Evolutionary conservation across 768 basidiomycete genomes (phyloP), one percentile per base, ranked within the genome.

Genomic region (Aureoboletus auriporus): DNA sequence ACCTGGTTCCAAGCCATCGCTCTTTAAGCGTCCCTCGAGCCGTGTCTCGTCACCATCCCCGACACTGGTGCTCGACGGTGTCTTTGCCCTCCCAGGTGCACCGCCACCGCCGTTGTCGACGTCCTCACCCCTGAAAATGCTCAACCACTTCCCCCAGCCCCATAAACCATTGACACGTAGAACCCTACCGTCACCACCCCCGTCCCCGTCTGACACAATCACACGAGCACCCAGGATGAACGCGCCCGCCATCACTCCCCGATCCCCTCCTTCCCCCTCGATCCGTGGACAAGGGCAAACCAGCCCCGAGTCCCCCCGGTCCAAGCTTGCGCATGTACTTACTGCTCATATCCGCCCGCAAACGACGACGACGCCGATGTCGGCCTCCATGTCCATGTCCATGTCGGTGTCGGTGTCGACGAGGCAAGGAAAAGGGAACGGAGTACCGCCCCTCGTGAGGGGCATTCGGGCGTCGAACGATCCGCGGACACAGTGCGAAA

Each of bases 321-420:
- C 60, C 4, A 61, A 50, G 41, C 60, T 61, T 12, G 60, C 60
- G 4, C 47, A 28, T 10, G 60, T 61, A 2, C 45, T 62, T n/a
- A 46, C 40, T 5, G 17, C 47, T 4, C 41, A 48, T n/a, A 10
- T 26, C 11, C 20, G 11, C 0, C 33, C 27, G 14, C 41, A 23
- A 11, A 28, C 35, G 20, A 30, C 26, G 10, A 5, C 13, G 17
- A 34, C 35, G n/a, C 9, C 8, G 34, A 27, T 27, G 17, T 12
- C 20, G 11, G 29, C 16, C 16, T 27, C 44, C 5, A 26, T 9
- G 17, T 26, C 23, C 4, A 23, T 30, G 10, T 27, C 44, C 5
- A 26, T 9, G 17, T 26, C 23, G 8, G 39, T 30, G 10, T 29
- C 40, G 30, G 2, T 5, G 17, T 37, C 36, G 39, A 40, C 20